phyloP scores from a whole-genome alignment of 768 basidiomycete species.

The Termitomyces sp. region DNA sequence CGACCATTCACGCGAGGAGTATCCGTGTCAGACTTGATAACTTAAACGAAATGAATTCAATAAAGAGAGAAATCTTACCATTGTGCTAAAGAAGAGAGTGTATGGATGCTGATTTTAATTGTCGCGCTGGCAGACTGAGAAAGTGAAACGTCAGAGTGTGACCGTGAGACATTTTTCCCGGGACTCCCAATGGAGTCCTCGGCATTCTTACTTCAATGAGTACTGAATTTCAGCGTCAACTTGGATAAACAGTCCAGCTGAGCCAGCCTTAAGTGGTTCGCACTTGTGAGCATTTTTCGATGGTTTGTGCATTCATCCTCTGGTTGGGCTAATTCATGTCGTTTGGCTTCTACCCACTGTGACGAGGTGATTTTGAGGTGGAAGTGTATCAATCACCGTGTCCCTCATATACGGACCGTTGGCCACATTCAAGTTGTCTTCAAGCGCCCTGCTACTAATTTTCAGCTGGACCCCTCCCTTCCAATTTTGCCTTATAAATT shows the following conservation, averaged over 20 bases:
- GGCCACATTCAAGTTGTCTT: background rate
- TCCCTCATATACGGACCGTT: background rate
- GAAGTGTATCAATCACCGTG: background rate
- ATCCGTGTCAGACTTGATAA: slow-evolving; percentile 76
- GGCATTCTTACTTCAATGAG: too few relatives aligned
- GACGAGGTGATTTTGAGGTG: background rate
- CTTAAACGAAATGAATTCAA: background rate
- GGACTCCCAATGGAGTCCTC: too few relatives aligned
- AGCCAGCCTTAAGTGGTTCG: too few relatives aligned
- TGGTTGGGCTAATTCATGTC: too few relatives aligned
- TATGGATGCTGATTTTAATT: slow-evolving; percentile 2
- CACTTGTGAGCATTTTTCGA: too few relatives aligned
- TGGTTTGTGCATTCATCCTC: background rate
- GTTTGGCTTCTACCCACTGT: background rate
- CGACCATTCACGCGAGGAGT: slow-evolving; percentile 42
- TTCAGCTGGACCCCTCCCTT: background rate
- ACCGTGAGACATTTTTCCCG: slow-evolving; percentile 12
- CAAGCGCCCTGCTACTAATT: background rate
- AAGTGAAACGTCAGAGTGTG: slow-evolving; percentile 21
- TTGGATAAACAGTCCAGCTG: too few relatives aligned
- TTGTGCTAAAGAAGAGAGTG: slow-evolving; percentile 19
- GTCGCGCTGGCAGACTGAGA: slow-evolving; percentile 16
- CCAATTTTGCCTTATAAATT: background rate
- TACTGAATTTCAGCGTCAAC: too few relatives aligned
- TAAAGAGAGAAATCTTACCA: slow-evolving; percentile 24